Evolutionary conservation across 129 eudicot genomes (phyloP), one percentile per base, ranked within the genome.

Genomic region (Daucus carota): DNA sequence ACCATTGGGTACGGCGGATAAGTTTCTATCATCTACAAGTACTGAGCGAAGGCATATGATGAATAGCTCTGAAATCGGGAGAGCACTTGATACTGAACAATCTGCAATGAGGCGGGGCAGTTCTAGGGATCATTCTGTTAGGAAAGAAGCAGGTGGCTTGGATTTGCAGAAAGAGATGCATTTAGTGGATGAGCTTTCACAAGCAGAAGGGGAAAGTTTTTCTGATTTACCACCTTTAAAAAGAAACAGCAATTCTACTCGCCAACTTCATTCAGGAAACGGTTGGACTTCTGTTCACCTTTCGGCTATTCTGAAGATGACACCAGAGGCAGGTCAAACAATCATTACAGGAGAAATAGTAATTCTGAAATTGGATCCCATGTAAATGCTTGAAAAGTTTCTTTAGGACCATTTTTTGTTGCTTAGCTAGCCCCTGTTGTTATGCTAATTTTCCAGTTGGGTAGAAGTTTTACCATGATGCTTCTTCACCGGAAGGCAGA

Each of bases 71-170:
- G 89, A 84, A 57, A 86, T 81, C 72, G 83, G 87, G 81, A 82
- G 88, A 74, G 87, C 81, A 74, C 82, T 84, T 57, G 97, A 92
- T 73, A 77, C 82, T 75, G 96, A 90, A 74, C 96, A 92, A n/a
- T 80, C 88, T 1, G 91, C 87, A 75, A 88, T 63, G 73, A 81
- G 92, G 78, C 83, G 87, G 71, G 84, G 86, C 59, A 96, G 93
- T 76, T 85, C 88, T 20, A 87, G 85, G 83, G 91, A 86, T 44
- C 75, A 73, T 52, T 60, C 76, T 78, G 84, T 70, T 33, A 85
- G 82, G 62, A 89, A 88, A 33, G 85, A 80, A 66, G 84, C 87
- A 80, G 90, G 88, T 81, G 85, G 82, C 70, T 86, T 90, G 70
- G 97, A 89, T 6, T 79, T 84, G 69, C 75, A 73, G 28, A 62